Base-by-base conservation (phyloP, 495 filamentous ascomycete species). In the Aspergillus taichungensis region DNA sequence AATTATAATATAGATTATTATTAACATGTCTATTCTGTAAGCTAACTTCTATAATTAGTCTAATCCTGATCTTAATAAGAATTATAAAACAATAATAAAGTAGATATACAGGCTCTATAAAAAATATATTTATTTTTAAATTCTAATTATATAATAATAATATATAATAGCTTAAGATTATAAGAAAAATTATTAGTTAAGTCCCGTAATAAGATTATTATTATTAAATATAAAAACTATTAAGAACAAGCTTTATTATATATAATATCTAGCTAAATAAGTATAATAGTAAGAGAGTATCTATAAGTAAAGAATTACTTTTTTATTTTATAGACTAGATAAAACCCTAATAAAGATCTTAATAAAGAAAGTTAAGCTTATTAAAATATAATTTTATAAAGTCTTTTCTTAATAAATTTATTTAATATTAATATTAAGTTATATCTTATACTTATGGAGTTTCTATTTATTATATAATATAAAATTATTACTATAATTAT, bases 371-470 rank as follows among this genome's bases (percentile, higher is more conserved):
- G 49, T 42, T 0, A 31, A 53, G 2, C 31, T 3, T 45, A 61
- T 6, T 50, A 31, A 0, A 29, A 48, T 7, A 46, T 34, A 27
- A 60, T 66, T 53, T 67, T 64, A 31, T 53, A 51, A 3, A 28
- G 33, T 13, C 49, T 45, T 0, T 46, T 46, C 0, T 0, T 11
- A 13, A 53, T 52, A 5, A 49, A 65, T 38, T 56, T 65, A 6
- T 45, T 36, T 3, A 51, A 49, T 42, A 57, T 67, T 30, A 14
- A 37, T 28, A 30, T 13, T 30, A 40, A 34, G 28, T 30, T 30
- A 9, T 56, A 56, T 37, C 53, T 51, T 28, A 11, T n/a, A 13
- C 40, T 34, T 11, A 45, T 61, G 7, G 37, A 53, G n/a, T 53
- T 46, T 36, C 52, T 50, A 0, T 4, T 36, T 3, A 51, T 64